Evolutionary conservation across 176 grass and related monocot genomes (phyloP), one percentile per base, ranked within the genome.

Genomic region (Aegilops speltoides): DNA sequence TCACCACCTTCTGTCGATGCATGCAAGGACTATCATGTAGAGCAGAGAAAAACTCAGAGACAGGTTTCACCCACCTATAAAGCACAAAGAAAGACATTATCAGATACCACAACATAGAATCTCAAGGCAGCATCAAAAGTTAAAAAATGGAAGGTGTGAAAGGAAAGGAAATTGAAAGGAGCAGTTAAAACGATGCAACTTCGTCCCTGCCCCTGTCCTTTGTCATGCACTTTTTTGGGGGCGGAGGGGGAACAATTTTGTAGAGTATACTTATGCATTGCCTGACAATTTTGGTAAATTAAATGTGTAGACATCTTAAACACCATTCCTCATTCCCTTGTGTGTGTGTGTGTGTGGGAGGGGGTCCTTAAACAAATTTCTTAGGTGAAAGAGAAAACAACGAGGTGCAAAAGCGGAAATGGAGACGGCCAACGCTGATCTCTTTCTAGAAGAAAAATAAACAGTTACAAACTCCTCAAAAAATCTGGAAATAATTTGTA

Each of bases 11-110:
- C 73, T 81, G 94, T 28, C 3, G 62, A 87, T 98, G 97, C 91
- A 94, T 94, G 52, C 72, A 94, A 34, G 88, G 84, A 63, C 97
- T 94, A 50, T 91, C 82, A 76, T 94, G 88, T 62, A 98, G 79
- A 90, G 88, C 92, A 85, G 71, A 84, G 56, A 98, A 90, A 72
- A 91, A 98, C 66, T 98, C 92, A 0, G 59, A 62, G 45, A 83
- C 90, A 79, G 90, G 85, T 82, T 73, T 46, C 66, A 96, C 94
- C 97, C 97, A 98, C 97, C 97, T 98, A 87, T 29, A 82, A 68
- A 91, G 40, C 16, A 88, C 76, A 80, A 34, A 74, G 37, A 37
- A 9, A 62, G 31, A 80, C 19, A 36, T 29, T 76, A 37, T 22
- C 41, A n/a, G 46, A 41, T 74, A 43, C 31, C 73, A 29, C 12